Percentiles rank a stretch among this genome's conserved stretches.
Evolutionary conservation across 306 rosid genomes (phyloP).

Genomic region (Herpetospermum pedunculosum): DNA sequence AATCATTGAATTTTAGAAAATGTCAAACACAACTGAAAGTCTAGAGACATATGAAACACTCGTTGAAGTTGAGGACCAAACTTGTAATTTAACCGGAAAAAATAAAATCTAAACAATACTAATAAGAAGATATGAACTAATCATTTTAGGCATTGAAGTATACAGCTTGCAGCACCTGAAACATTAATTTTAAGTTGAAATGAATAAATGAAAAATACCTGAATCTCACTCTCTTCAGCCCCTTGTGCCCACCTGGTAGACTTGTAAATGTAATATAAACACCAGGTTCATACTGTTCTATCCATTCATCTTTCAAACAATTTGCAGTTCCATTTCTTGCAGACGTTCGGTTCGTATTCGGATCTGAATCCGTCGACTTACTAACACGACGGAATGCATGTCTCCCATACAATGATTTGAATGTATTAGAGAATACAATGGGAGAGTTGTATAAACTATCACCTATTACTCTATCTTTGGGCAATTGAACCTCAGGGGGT

Average conservation of each 20-base stretch:
- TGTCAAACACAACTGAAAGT: too few species aligned
- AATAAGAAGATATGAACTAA: not conserved
- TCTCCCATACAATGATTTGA: conserved; percentile 45
- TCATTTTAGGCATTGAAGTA: not conserved
- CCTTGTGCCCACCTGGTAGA: conserved; percentile 53
- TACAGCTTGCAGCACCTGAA: not conserved
- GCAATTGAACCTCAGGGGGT: conserved; percentile 17
- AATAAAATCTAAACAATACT: not conserved
- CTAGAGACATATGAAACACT: too few species aligned
- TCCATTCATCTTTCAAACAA: conserved; percentile 43
- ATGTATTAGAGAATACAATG: conserved; percentile 33
- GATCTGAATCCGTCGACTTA: conserved; percentile 16
- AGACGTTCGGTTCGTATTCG: conserved; percentile 11
- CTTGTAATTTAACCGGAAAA: not conserved
- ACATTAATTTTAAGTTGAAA: not conserved
- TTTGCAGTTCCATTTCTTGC: conserved; percentile 22
- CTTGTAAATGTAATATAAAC: conserved; percentile 55
- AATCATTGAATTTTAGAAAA: too few species aligned
- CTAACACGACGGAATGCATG: conserved; percentile 17
- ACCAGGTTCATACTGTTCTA: conserved; percentile 61
- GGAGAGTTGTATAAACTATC: conserved; percentile 44
- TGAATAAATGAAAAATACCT: conserved; percentile 29
- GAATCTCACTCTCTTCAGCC: conserved; percentile 67
- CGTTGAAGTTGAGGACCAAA: too few species aligned
- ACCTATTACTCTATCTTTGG: conserved; percentile 25